A percentile compares a stretch with the other conserved stretches of the same genome.
Evolutionary conservation across 495 filamentous ascomycete species (phyloP).

Genomic region (Neurospora intermedia): DNA sequence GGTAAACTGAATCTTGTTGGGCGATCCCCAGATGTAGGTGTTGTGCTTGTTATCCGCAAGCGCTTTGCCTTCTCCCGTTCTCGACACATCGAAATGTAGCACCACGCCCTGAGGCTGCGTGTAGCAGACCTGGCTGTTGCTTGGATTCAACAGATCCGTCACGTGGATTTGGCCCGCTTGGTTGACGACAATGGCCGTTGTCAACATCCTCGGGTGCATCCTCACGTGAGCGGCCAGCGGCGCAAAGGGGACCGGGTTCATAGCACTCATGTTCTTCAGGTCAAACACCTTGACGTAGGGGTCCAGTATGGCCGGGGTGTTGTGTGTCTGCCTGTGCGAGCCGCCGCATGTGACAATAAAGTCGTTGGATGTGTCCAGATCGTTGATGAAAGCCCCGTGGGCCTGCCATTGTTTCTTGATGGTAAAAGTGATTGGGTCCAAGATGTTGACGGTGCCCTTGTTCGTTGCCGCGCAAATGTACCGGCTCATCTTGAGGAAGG

Average conservation of each 20-base stretch:
- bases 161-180: conserved; percentile 87
- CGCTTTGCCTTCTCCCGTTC: conserved; percentile 80
- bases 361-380: conserved; percentile 91
- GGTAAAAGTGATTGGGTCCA: conserved; percentile 67
- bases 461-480: conserved; percentile 88
- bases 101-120: conserved; percentile 58
- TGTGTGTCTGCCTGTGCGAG: conserved; percentile 49
- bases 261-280: conserved; percentile 69
- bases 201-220: conserved; percentile 89
- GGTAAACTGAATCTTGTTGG: conserved; percentile 77
- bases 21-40: conserved; percentile 87
- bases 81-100: conserved; percentile 73
- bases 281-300: conserved; percentile 91
- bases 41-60: conserved; percentile 68
- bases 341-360: conserved; percentile 93
- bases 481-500: conserved; percentile 78
- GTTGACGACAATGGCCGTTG: conserved; percentile 82
- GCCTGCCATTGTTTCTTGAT: conserved; percentile 81
- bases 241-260: conserved; percentile 86
- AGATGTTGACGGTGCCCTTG: conserved; percentile 71
- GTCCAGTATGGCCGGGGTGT: conserved; percentile 58
- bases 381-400: conserved; percentile 71
- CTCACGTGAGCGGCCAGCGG: conserved; percentile 84
- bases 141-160: conserved; percentile 89
- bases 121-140: conserved; percentile 81